phyloP scores from a whole-genome alignment of 2,329 filamentous ascomycete species.

The Fusarium compactum region DNA sequence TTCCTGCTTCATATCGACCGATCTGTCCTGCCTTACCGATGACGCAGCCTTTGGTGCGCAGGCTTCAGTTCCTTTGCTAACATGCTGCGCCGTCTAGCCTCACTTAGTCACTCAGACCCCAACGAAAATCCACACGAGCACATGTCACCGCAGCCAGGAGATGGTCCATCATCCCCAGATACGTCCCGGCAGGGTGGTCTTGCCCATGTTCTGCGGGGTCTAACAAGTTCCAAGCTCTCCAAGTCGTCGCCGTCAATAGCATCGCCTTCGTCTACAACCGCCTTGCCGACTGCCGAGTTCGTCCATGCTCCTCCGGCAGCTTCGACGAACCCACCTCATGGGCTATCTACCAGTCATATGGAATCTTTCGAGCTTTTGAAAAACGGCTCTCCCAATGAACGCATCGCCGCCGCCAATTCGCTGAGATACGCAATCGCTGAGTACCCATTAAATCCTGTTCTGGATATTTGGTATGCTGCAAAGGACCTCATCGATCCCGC shows the following conservation, averaged over 20 bases:
- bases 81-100: constrained; percentile 48
- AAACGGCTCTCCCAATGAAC: constrained; percentile 63
- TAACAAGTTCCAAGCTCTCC: constrained; percentile 67
- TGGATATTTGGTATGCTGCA: constrained; percentile 74
- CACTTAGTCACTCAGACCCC: constrained; percentile 43
- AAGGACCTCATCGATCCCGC: constrained; percentile 72
- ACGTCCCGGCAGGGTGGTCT: constrained; percentile 67
- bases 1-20: constrained; percentile 32
- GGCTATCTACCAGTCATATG: constrained; percentile 65
- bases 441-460: constrained; percentile 68
- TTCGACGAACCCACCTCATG: constrained; percentile 53
- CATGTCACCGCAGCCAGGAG: constrained; percentile 72
- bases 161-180: constrained; percentile 67
- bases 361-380: constrained; percentile 67
- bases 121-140: constrained; percentile 55
- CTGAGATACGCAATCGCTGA: constrained; percentile 68
- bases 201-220: constrained; percentile 72
- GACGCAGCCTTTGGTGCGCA: constrained; percentile 40
- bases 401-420: constrained; percentile 68
- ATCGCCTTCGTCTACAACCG: constrained; percentile 55
- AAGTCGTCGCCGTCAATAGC: constrained; percentile 62
- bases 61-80: constrained; percentile 46
- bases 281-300: constrained; percentile 59
- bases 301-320: constrained; percentile 57
- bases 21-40: constrained; percentile 41